Evolutionary conservation across 768 basidiomycete genomes (phyloP).

Genomic region (Pholiota conissans): DNA sequence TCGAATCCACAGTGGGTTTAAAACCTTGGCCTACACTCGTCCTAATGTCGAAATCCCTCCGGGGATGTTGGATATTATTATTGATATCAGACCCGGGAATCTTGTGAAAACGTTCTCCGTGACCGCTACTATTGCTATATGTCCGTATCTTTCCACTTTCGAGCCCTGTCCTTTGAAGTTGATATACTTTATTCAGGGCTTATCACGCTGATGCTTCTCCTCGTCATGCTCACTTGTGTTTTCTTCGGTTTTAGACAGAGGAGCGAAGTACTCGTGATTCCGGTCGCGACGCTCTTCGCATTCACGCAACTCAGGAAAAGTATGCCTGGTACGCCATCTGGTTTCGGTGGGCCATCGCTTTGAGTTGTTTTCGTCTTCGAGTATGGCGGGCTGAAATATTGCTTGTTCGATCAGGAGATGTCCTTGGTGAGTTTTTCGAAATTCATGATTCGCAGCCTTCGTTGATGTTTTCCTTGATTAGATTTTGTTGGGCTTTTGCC

Average conservation of each 20-base stretch:
- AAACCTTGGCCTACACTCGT: neutral
- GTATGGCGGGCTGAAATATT: neutral
- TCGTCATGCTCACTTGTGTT: constrained; percentile 20
- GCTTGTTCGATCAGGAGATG: constrained; percentile 12
- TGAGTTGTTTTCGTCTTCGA: neutral
- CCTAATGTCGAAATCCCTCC: neutral
- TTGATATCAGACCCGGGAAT: constrained; percentile 12
- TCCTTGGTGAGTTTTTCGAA: constrained; percentile 11
- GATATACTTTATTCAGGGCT: constrained; percentile 6
- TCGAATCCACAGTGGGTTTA: neutral
- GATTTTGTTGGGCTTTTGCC: constrained; percentile 25
- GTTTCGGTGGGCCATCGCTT: no score
- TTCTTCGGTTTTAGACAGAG: constrained; percentile 21
- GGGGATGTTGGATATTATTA: neutral
- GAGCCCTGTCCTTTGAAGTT: neutral
- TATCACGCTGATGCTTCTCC: constrained; percentile 15
- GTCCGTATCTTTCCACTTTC: constrained; percentile 3
- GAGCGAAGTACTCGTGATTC: constrained; percentile 18
- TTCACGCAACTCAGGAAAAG: constrained; percentile 22
- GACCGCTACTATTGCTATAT: constrained; percentile 14
- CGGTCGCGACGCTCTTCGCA: constrained; percentile 22
- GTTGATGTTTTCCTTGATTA: neutral
- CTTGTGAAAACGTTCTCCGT: constrained; percentile 17
- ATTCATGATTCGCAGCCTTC: neutral
- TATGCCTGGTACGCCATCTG: constrained; percentile 24